Evolutionary conservation across 2,329 filamentous ascomycete genomes (phyloP).

Genomic region (Beauveria scarabaeidicola): DNA sequence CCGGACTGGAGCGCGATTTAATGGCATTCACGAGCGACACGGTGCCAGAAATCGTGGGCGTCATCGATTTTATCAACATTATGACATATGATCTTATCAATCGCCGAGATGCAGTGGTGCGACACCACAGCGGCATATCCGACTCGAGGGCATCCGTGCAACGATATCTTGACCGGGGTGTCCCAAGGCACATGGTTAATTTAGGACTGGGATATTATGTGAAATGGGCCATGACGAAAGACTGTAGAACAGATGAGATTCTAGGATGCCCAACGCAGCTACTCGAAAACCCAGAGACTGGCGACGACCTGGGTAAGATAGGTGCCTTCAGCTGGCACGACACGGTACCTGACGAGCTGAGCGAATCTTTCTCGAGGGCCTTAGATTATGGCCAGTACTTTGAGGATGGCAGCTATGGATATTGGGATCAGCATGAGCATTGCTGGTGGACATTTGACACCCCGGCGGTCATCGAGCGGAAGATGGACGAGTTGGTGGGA

Average conservation of each 20-base stretch:
- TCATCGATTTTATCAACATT: slow-evolving; percentile 59
- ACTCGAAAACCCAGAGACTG: slow-evolving; percentile 50
- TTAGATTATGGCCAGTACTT: slow-evolving; percentile 39
- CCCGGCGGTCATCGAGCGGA: slow-evolving; percentile 47
- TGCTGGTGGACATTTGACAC: slow-evolving; percentile 73
- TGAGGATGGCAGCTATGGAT: slow-evolving; percentile 60
- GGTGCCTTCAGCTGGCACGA: slow-evolving; percentile 55
- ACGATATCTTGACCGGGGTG: slow-evolving; percentile 49
- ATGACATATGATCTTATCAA: slow-evolving; percentile 67
- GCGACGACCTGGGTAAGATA: slow-evolving; percentile 48
- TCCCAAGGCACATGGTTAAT: slow-evolving; percentile 45
- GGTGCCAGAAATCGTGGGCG: slow-evolving; percentile 47
- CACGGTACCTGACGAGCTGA: slow-evolving; percentile 42
- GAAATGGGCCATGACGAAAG: slow-evolving; percentile 52
- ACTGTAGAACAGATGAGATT: slow-evolving; percentile 32
- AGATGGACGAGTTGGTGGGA: slow-evolving; percentile 52
- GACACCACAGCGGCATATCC: slow-evolving; percentile 56
- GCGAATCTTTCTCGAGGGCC: slow-evolving; percentile 50
- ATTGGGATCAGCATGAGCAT: slow-evolving; percentile 49
- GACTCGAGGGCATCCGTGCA: slow-evolving; percentile 46
- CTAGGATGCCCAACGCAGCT: slow-evolving; percentile 46
- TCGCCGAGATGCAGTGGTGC: slow-evolving; percentile 54
- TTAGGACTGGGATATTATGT: slow-evolving; percentile 60
- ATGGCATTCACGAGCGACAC: slow-evolving; percentile 54
- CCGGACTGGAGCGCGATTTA: slow-evolving; percentile 56